Base-by-base conservation (phyloP, 768 basidiomycete species). In the Mycena indigotica region DNA sequence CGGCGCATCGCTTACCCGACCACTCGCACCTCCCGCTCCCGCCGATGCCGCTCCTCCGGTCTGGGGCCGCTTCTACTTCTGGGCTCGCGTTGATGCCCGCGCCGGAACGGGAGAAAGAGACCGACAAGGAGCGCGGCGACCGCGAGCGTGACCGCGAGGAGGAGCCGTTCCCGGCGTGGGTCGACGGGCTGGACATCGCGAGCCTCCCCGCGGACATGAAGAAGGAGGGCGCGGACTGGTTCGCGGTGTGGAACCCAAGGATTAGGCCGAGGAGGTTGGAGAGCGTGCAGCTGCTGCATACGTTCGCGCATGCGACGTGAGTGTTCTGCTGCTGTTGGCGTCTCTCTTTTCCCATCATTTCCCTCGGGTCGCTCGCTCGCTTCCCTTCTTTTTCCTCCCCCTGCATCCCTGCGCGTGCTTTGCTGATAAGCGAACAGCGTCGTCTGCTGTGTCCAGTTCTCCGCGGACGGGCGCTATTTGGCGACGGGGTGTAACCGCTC, bases 401-500 rank as follows among this genome's bases (percentile, higher is more conserved):
- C n/a, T n/a, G n/a, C n/a, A n/a, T n/a, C n/a, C n/a, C n/a, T n/a
- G n/a, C n/a, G n/a, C n/a, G n/a, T n/a, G n/a, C n/a, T n/a, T n/a
- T n/a, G n/a, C n/a, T n/a, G n/a, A n/a, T n/a, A n/a, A n/a, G n/a
- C n/a, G n/a, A n/a, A n/a, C 53, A 83, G 82, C 45, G 81, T 83
- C 16, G 80, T 82, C 0, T 98, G 96, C 71, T 97, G 95, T 68
- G 96, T 98, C 19, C 85, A 89, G 61, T 98, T 98, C 74, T 96
- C 94, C 5, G 84, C 90, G 15, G 94, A 98, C 69, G 96, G 96
- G 26, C 91, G 89, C 70, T 91, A 81, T 65, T 81, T 98, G 29
- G 96, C 91, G 4, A 95, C 95, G n/a, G 95, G 95, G 16, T 96
- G 92, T 73, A 96, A 97, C 71, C 80, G 91, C 24, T 92, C 91